These are phyloP conservation scores for Urtica urens DNA, from an alignment of 306 rosid genomes.

Conservation along the genomic window DNA sequence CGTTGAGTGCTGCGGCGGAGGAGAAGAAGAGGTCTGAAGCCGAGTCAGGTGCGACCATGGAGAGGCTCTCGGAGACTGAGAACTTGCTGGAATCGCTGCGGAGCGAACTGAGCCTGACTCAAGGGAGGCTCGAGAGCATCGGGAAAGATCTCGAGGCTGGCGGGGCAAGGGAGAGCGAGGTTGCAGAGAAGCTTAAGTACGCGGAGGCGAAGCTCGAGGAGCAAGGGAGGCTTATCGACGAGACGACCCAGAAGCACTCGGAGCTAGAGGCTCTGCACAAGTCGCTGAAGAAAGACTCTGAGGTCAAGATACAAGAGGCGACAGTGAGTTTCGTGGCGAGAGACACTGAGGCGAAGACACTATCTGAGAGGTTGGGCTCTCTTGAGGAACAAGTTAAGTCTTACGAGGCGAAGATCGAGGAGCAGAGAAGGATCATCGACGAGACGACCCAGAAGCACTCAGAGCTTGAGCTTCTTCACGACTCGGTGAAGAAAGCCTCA, in stretches of 20 bases:
- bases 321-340: constrained; percentile 32
- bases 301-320: constrained; percentile 59
- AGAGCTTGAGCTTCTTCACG: constrained; percentile 60
- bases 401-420: constrained; percentile 51
- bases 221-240: constrained; percentile 40
- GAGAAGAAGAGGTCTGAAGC: constrained; percentile 66
- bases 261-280: constrained; percentile 66
- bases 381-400: constrained; percentile 42
- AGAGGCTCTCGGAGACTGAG: constrained; percentile 68
- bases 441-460: constrained; percentile 39
- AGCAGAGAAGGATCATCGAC: constrained; percentile 41
- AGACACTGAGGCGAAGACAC: constrained; percentile 68
- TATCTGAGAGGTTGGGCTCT: constrained; percentile 46
- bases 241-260: constrained; percentile 37
- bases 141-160: constrained; percentile 51
- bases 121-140: constrained; percentile 47
- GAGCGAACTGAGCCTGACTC: constrained; percentile 62
- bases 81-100: constrained; percentile 52
- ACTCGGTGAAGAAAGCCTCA: constrained; percentile 52
- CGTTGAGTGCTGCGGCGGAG: constrained; percentile 36
- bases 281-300: constrained; percentile 56
- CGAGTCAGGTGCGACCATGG: constrained; percentile 30
- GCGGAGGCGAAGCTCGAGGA: constrained; percentile 55
- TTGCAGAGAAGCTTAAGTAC: constrained; percentile 42
- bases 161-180: constrained; percentile 50